Evolutionary conservation across 2,329 filamentous ascomycete genomes (phyloP).

Genomic region (Hymenotorrendiella dingleyae): DNA sequence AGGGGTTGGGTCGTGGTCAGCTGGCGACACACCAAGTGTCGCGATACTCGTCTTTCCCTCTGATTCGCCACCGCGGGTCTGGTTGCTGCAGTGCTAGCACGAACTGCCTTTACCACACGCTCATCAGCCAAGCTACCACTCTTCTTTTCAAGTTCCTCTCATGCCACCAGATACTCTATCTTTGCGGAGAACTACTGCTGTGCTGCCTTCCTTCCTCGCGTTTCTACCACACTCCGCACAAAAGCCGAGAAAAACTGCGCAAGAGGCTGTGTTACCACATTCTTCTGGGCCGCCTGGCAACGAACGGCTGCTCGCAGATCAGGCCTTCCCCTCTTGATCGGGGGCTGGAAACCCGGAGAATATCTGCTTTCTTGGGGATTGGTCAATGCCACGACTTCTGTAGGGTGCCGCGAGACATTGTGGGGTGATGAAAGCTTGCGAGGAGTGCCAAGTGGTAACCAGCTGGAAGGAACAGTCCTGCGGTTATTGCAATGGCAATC

Average conservation of each 20-base stretch:
- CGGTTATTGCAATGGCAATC: too few species aligned
- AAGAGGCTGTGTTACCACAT: too few species aligned
- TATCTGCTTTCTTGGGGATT: conserved; percentile 2
- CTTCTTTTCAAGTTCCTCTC: too few species aligned
- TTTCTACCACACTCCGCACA: too few species aligned
- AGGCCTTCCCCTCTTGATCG: not conserved
- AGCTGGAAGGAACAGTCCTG: too few species aligned
- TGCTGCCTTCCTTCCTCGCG: too few species aligned
- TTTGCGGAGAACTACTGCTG: too few species aligned
- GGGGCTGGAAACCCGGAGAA: not conserved
- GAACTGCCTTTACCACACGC: too few species aligned
- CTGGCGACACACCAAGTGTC: conserved; percentile 12
- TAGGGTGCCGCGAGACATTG: conserved; percentile 8
- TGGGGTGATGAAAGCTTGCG: conserved; percentile 4
- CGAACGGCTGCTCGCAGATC: conserved; percentile 1
- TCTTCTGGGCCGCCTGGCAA: conserved; percentile 1
- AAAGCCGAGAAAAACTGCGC: too few species aligned
- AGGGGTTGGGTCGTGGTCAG: conserved; percentile 9
- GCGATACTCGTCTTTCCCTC: conserved; percentile 6
- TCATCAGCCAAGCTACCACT: too few species aligned
- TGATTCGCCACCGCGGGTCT: conserved; percentile 10
- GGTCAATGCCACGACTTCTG: conserved; percentile 8
- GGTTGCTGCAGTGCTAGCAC: too few species aligned
- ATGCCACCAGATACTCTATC: too few species aligned
- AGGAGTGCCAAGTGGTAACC: not conserved